Conservation (phyloP, 2,329 filamentous ascomycete species). For the Zymoseptoria crescenta region DNA sequence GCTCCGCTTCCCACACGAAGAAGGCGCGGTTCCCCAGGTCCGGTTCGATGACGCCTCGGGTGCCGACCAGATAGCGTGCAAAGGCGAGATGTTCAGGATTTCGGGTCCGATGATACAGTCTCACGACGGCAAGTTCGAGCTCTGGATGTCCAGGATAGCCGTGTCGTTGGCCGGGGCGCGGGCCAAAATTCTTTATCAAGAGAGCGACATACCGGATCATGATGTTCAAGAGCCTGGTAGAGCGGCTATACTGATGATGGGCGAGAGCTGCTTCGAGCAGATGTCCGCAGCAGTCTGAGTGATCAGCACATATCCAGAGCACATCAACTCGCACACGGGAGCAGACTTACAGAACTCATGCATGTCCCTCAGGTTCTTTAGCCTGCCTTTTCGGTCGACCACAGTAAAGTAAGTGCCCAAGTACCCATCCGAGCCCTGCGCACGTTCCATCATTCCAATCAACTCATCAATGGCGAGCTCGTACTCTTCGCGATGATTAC, state of each 20-base stretch:
- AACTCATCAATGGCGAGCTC: constrained; percentile 1
- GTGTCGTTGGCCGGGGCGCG: not conserved
- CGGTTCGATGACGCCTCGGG: constrained; percentile 1
- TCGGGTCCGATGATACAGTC: constrained; percentile 1
- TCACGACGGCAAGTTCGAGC: constrained; percentile 1
- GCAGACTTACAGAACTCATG: constrained; percentile 3
- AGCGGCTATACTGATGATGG: constrained; percentile 1
- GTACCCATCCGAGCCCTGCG: constrained; percentile 1
- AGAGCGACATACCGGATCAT: constrained; percentile 1
- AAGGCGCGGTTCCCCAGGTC: constrained; percentile 1
- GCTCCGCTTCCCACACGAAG: constrained; percentile 3
- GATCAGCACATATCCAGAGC: not conserved
- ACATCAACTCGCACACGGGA: not conserved
- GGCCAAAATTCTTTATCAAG: not conserved
- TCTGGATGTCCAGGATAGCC: constrained; percentile 4
- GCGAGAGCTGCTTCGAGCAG: constrained; percentile 4
- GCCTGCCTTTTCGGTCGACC: constrained; percentile 1
- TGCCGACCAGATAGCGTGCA: constrained; percentile 1
- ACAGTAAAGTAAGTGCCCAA: constrained; percentile 3
- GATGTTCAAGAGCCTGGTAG: not conserved
- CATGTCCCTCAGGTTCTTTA: constrained; percentile 3
- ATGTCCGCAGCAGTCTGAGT: constrained; percentile 2
- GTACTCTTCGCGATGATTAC: not conserved
- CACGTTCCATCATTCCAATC: constrained; percentile 3
- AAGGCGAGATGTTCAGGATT: constrained; percentile 1